Conservation (phyloP, 1,284 basidiomycete species). For the Moesziomyces sp. region DNA sequence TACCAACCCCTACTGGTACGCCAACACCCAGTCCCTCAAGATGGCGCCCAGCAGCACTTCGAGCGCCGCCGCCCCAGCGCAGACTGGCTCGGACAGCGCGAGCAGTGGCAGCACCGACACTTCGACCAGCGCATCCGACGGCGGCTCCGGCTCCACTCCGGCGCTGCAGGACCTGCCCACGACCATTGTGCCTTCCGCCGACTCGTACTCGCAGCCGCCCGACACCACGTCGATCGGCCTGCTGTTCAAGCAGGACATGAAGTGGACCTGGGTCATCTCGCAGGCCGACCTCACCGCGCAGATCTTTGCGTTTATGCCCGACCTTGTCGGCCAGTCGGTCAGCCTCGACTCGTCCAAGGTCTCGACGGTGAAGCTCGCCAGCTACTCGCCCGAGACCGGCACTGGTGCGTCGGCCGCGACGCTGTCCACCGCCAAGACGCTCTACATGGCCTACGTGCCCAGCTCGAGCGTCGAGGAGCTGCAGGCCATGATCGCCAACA, state of each 20-base stretch:
- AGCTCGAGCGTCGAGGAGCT: slow-evolving; percentile 31
- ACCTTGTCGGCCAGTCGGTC: slow-evolving; percentile 46
- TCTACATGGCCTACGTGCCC: slow-evolving; percentile 64
- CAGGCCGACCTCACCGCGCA: slow-evolving; percentile 63
- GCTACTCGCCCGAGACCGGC: slow-evolving; percentile 31
- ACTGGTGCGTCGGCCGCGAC: slow-evolving; percentile 8
- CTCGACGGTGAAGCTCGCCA: slow-evolving; percentile 52
- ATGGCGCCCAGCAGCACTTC: slow-evolving; percentile 30
- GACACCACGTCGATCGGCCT: slow-evolving; percentile 52
- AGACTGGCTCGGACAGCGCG: slow-evolving; percentile 18
- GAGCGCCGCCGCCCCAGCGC: slow-evolving; percentile 1
- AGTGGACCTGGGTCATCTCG: slow-evolving; percentile 59
- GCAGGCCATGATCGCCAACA: slow-evolving; percentile 40
- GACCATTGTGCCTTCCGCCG: slow-evolving; percentile 47
- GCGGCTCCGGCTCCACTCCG: not conserved
- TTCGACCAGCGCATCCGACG: slow-evolving; percentile 8
- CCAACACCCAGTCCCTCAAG: slow-evolving; percentile 45
- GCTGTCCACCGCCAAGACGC: slow-evolving; percentile 30
- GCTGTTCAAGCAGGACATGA: slow-evolving; percentile 56
- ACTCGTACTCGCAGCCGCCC: slow-evolving; percentile 37
- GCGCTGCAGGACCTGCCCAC: slow-evolving; percentile 31
- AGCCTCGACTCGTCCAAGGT: slow-evolving; percentile 36
- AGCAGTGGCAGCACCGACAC: slow-evolving; percentile 8
- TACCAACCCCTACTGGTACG: slow-evolving; percentile 54
- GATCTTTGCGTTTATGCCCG: slow-evolving; percentile 65